Conservation (phyloP, 352 stramenopile species). For the Poterioochromonas sp. region DNA sequence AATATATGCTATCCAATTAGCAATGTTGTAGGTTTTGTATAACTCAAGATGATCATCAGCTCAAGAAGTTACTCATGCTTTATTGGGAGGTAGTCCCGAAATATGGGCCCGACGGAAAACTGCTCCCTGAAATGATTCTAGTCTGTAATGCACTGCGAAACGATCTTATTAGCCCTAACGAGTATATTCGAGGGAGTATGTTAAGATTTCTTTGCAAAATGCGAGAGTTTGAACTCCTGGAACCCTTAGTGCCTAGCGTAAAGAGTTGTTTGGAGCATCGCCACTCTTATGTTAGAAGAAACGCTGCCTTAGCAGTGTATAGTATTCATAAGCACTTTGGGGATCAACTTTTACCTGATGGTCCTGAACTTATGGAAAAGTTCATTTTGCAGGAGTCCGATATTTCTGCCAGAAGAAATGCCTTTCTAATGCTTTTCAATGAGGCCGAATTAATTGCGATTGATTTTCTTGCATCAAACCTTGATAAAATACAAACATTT, state of each 20-base stretch:
- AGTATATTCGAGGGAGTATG: slow-evolving; percentile 98
- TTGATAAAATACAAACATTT: slow-evolving; percentile 86
- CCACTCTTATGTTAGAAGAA: slow-evolving; percentile 97
- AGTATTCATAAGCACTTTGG: slow-evolving; percentile 92
- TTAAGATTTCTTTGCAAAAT: slow-evolving; percentile 98
- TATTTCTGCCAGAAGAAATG: slow-evolving; percentile 83
- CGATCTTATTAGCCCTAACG: slow-evolving; percentile 98
- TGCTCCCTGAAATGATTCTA: slow-evolving; percentile 98
- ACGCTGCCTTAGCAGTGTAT: slow-evolving; percentile 94
- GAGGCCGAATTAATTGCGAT: slow-evolving; percentile 91
- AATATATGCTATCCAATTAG: neutral
- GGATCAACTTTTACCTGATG: slow-evolving; percentile 88
- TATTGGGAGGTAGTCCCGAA: slow-evolving; percentile 98
- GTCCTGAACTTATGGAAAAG: slow-evolving; percentile 89
- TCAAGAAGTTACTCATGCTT: slow-evolving; percentile 99
- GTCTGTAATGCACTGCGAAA: slow-evolving; percentile 98
- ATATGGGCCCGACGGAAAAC: slow-evolving; percentile 84
- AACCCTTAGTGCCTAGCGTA: slow-evolving; percentile 62
- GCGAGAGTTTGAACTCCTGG: slow-evolving; percentile 91
- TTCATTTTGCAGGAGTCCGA: slow-evolving; percentile 90
- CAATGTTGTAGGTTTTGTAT: slow-evolving; percentile 78
- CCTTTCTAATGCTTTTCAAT: slow-evolving; percentile 99
- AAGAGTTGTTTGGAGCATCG: slow-evolving; percentile 88
- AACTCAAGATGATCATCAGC: slow-evolving; percentile 94
- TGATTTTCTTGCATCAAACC: slow-evolving; percentile 91